Evolutionary conservation across 2,329 filamentous ascomycete species (phyloP).

Genomic region (Trichophyton simii): DNA sequence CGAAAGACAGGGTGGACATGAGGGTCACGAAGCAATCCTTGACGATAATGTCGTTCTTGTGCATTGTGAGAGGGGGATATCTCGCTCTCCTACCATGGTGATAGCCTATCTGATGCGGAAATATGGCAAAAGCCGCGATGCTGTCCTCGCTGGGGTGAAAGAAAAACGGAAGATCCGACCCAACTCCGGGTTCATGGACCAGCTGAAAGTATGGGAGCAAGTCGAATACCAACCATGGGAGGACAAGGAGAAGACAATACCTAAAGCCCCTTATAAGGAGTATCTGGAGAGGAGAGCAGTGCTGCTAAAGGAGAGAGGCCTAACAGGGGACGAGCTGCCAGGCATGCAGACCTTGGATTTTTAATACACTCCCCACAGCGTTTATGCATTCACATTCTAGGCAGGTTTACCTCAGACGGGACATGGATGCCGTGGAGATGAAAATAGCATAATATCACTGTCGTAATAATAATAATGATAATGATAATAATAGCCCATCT

Average conservation of each 20-base stretch:
- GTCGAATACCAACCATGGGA: constrained; percentile 20
- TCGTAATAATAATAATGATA: not conserved
- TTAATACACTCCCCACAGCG: not conserved
- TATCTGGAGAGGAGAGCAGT: constrained; percentile 17
- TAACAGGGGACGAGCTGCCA: not conserved
- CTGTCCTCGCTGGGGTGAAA: constrained; percentile 17
- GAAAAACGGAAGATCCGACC: constrained; percentile 18
- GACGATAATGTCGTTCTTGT: constrained; percentile 16
- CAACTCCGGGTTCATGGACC: constrained; percentile 18
- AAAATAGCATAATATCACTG: not conserved
- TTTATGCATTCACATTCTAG: not conserved
- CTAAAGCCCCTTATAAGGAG: constrained; percentile 17
- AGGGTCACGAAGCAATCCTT: not conserved
- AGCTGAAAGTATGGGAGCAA: constrained; percentile 20
- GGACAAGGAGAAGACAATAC: constrained; percentile 16
- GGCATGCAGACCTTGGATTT: not conserved
- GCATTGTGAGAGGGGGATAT: constrained; percentile 21
- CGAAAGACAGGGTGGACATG: not conserved
- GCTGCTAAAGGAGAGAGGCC: constrained; percentile 13
- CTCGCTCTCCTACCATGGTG: constrained; percentile 20
- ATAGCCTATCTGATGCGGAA: constrained; percentile 23
- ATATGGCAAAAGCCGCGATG: constrained; percentile 11
- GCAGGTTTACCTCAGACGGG: not conserved
- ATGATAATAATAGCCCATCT: not conserved
- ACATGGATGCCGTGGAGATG: not conserved